Evolutionary conservation across 73 alveolate genomes (phyloP).

Genomic region (Tetrahymena borealis): DNA sequence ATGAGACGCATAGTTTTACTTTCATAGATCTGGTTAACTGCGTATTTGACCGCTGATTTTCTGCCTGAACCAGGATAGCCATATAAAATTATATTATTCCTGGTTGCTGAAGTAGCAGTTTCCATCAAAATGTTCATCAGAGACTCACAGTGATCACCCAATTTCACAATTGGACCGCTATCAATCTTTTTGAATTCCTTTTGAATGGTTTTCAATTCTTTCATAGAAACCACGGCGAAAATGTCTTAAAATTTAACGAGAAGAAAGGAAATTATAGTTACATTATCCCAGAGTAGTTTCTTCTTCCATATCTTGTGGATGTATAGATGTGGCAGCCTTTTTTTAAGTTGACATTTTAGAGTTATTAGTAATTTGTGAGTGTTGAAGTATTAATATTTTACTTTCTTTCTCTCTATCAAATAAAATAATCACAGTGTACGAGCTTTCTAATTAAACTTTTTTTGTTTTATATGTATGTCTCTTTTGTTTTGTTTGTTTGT

Average conservation of each 20-base stretch:
- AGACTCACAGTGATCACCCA: not conserved
- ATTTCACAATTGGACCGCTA: not conserved
- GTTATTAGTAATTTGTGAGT: not conserved
- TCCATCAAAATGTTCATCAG: not conserved
- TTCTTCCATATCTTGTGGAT: not conserved
- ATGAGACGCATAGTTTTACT: not conserved
- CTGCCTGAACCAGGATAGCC: not conserved
- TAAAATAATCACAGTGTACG: slow-evolving; percentile 1
- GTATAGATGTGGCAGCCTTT: not conserved
- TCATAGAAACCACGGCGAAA: not conserved
- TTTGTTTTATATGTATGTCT: not conserved
- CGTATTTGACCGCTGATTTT: not conserved
- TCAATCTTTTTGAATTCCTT: not conserved
- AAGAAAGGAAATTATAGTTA: not conserved
- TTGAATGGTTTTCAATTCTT: not conserved
- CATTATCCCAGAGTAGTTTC: not conserved
- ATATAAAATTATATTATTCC: not conserved
- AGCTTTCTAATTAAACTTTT: not conserved
- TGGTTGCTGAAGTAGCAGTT: not conserved
- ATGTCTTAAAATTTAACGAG: not conserved
- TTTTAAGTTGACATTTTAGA: not conserved
- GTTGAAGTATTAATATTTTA: not conserved
- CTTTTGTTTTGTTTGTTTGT: not conserved
- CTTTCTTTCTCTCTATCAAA: not conserved
- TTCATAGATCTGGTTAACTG: not conserved